Percentiles rank a stretch among this genome's conserved stretches.
Evolutionary conservation across 1,139 yeast species (phyloP).

Genomic region (Debaryomyces subglobosus): DNA sequence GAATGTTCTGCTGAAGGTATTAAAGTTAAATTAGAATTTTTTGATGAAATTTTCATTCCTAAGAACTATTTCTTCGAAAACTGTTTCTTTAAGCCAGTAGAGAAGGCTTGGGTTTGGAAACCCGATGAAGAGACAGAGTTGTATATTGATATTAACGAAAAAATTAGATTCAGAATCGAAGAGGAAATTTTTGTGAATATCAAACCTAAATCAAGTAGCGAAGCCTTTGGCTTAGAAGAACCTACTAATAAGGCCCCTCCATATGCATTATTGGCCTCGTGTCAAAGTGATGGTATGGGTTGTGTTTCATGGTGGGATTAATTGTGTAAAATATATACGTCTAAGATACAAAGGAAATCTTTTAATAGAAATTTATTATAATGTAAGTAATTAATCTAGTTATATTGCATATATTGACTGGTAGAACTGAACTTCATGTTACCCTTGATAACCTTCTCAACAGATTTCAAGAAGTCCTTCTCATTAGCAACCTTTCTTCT

Average conservation of each 20-base stretch:
- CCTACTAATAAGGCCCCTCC: conserved; percentile 58
- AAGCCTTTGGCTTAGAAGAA: conserved; percentile 39
- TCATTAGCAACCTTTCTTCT: conserved; percentile 97
- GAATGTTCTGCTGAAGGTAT: conserved; percentile 88
- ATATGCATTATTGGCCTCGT: conserved; percentile 84
- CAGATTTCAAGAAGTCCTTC: conserved; percentile 95
- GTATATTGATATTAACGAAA: conserved; percentile 87
- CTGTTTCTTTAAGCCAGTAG: conserved; percentile 68
- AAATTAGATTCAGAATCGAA: conserved; percentile 87
- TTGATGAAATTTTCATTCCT: conserved; percentile 91
- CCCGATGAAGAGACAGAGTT: conserved; percentile 73
- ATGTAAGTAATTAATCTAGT: conserved; percentile 35
- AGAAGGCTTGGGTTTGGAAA: conserved; percentile 95
- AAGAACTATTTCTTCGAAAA: conserved; percentile 78
- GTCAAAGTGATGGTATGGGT: conserved; percentile 97
- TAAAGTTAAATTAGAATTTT: conserved; percentile 80
- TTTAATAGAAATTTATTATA: conserved; percentile 6
- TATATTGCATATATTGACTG: conserved; percentile 97
- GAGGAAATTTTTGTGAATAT: conserved; percentile 83
- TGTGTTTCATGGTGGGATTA: conserved; percentile 95
- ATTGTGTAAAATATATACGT: conserved; percentile 7
- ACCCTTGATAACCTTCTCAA: conserved; percentile 97
- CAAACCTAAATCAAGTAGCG: conserved; percentile 71
- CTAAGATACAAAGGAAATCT: conserved; percentile 6
- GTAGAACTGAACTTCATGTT: conserved; percentile 97